phyloP scores from a whole-genome alignment of 768 basidiomycete genomes.

The Artomyces pyxidatus region DNA sequence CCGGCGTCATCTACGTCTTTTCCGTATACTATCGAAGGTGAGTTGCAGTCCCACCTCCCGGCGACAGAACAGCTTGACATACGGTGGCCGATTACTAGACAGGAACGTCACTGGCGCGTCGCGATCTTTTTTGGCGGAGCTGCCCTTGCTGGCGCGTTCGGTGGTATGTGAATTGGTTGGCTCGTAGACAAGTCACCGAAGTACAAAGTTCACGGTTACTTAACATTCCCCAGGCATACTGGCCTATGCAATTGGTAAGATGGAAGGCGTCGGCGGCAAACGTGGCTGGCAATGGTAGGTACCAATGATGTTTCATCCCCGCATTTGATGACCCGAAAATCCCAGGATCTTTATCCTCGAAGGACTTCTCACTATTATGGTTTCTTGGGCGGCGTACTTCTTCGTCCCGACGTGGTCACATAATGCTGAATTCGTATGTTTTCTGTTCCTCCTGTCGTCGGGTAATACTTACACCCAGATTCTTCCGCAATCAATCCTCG shows the following conservation, averaged over 20 bases:
- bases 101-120: conserved; percentile 52
- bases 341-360: conserved; percentile 57
- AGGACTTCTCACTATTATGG: conserved; percentile 40
- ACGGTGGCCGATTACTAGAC: too few relatives aligned
- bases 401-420: conserved; percentile 54
- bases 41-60: too few relatives aligned
- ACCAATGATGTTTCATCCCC: too few relatives aligned
- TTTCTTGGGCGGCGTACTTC: conserved; percentile 43
- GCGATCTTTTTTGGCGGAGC: conserved; percentile 57
- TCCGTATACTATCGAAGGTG: conserved; percentile 49
- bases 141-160: conserved; percentile 57
- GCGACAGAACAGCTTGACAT: too few relatives aligned
- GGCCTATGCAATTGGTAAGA: conserved; percentile 50
- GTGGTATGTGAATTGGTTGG: conserved; percentile 35
- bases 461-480: too few relatives aligned
- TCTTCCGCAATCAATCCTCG: conserved; percentile 21
- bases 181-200: too few relatives aligned
- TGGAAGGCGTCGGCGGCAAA: conserved; percentile 53
- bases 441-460: not conserved
- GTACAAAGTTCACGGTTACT: too few relatives aligned
- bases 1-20: conserved; percentile 41
- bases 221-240: conserved; percentile 42
- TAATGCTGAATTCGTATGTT: conserved; percentile 45
- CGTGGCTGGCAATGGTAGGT: conserved; percentile 61
- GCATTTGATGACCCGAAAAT: too few relatives aligned